phyloP scores from a whole-genome alignment of 2,329 filamentous ascomycete species.

The Neonectria hederae region DNA sequence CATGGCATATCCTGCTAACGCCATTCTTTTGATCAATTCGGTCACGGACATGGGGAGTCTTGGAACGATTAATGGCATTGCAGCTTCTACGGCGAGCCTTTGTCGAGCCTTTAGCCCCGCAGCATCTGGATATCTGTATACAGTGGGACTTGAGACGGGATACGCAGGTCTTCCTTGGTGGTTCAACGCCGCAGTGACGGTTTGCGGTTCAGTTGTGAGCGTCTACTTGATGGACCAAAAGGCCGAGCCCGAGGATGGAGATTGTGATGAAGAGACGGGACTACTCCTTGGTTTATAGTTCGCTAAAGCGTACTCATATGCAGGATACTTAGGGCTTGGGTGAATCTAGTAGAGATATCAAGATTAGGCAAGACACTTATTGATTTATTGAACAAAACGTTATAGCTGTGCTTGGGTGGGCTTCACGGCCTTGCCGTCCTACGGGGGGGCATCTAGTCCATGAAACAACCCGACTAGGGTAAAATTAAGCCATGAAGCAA shows the following conservation, averaged over 20 bases:
- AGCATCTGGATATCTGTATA: conserved; percentile 85
- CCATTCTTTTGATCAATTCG: conserved; percentile 88
- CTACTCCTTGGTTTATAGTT: not conserved
- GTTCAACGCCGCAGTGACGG: conserved; percentile 66
- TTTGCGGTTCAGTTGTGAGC: conserved; percentile 2
- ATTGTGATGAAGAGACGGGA: conserved; percentile 15
- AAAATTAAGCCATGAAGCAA: no score
- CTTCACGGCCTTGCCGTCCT: no score
- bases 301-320: not conserved
- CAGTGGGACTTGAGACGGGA: conserved; percentile 79
- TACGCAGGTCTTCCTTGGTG: conserved; percentile 95
- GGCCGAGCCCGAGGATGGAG: not conserved
- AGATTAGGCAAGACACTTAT: no score
- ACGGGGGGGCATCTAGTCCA: no score
- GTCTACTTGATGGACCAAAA: conserved; percentile 10
- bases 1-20: conserved; percentile 89
- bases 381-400: no score
- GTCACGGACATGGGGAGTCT: conserved; percentile 84
- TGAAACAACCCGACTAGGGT: no score
- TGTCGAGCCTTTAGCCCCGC: conserved; percentile 90
- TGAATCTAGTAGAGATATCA: not conserved
- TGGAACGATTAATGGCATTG: conserved; percentile 91
- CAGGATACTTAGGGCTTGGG: not conserved
- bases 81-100: conserved; percentile 89
- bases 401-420: no score